Percentiles rank a stretch among this genome's conserved stretches.
These are phyloP conservation scores for Copromyces sp. DNA, from an alignment of 495 filamentous ascomycete species.

Conservation along the genomic window DNA sequence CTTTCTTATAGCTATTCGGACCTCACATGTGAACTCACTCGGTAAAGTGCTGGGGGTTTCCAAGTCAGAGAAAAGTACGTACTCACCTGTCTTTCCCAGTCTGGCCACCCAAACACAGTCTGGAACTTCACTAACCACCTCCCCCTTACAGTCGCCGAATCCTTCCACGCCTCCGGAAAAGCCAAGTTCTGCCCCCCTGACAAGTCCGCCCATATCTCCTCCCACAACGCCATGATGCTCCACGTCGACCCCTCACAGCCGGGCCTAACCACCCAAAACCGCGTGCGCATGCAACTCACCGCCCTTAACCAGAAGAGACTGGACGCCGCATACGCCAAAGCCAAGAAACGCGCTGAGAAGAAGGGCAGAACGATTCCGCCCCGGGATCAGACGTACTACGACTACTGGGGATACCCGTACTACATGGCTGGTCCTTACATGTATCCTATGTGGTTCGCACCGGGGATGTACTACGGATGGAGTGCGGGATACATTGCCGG, in stretches of 20 bases:
- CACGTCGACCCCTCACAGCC: conserved; percentile 33
- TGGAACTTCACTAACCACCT: conserved; percentile 15
- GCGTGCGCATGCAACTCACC: conserved; percentile 42
- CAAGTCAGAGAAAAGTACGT: conserved; percentile 34
- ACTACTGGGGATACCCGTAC: conserved; percentile 45
- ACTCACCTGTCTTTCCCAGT: not conserved
- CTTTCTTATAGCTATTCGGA: conserved; percentile 44
- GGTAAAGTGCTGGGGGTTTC: conserved; percentile 30
- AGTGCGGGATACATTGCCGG: conserved; percentile 29
- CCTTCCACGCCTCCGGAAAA: conserved; percentile 44
- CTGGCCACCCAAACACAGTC: not conserved
- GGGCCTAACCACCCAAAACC: conserved; percentile 31
- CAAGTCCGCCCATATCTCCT: conserved; percentile 60
- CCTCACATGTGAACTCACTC: conserved; percentile 42
- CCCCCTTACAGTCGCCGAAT: conserved; percentile 34
- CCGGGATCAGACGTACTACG: conserved; percentile 39
- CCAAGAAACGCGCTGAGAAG: conserved; percentile 49
- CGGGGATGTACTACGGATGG: conserved; percentile 18
- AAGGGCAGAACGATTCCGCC: conserved; percentile 42
- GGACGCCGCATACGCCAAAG: conserved; percentile 52
- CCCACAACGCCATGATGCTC: conserved; percentile 48
- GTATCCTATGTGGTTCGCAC: conserved; percentile 24
- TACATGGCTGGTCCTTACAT: conserved; percentile 27
- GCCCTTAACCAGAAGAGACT: conserved; percentile 39
- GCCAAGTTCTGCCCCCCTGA: conserved; percentile 43